phyloP scores from a whole-genome alignment of 1,284 basidiomycete genomes.

The Polyporus tsugae region DNA sequence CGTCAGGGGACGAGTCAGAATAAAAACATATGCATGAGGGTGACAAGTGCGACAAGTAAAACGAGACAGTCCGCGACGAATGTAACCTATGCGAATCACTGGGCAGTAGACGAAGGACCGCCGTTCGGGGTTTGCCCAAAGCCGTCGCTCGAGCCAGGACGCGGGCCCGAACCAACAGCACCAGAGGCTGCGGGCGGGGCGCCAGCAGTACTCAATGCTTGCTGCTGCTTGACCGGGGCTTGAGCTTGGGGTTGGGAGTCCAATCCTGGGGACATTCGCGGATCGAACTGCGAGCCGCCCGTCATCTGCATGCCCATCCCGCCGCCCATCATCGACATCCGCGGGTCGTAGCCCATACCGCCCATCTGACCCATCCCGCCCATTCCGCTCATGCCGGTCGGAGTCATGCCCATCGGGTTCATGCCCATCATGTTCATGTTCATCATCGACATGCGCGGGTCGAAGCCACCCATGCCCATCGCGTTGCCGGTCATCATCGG shows the following conservation, averaged over 20 bases:
- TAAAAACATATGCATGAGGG: neutral
- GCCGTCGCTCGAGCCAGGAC: slow-evolving; percentile 20
- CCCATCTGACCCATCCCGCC: slow-evolving; percentile 47
- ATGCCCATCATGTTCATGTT: slow-evolving; percentile 55
- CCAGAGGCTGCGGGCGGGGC: slow-evolving; percentile 34
- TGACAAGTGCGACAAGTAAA: no score
- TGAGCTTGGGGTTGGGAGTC: slow-evolving; percentile 11
- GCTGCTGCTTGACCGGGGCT: neutral
- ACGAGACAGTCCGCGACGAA: slow-evolving; percentile 3
- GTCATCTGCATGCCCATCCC: slow-evolving; percentile 42
- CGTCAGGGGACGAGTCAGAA: neutral
- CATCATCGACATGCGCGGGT: slow-evolving; percentile 66
- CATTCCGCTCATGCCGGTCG: slow-evolving; percentile 37
- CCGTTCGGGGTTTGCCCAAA: slow-evolving; percentile 16
- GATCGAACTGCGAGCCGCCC: slow-evolving; percentile 35
- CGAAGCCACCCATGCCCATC: slow-evolving; percentile 48
- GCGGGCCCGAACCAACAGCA: slow-evolving; percentile 17
- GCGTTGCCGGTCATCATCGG: slow-evolving; percentile 65
- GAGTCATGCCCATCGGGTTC: slow-evolving; percentile 31
- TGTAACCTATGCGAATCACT: slow-evolving; percentile 14
- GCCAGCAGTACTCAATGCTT: slow-evolving; percentile 29
- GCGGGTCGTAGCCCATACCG: slow-evolving; percentile 26
- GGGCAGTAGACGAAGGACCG: slow-evolving; percentile 22
- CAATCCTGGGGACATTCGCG: slow-evolving; percentile 33
- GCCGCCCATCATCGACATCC: slow-evolving; percentile 26